Base-by-base conservation (phyloP, 2,329 filamentous ascomycete species). In the Penicillium sp. region DNA sequence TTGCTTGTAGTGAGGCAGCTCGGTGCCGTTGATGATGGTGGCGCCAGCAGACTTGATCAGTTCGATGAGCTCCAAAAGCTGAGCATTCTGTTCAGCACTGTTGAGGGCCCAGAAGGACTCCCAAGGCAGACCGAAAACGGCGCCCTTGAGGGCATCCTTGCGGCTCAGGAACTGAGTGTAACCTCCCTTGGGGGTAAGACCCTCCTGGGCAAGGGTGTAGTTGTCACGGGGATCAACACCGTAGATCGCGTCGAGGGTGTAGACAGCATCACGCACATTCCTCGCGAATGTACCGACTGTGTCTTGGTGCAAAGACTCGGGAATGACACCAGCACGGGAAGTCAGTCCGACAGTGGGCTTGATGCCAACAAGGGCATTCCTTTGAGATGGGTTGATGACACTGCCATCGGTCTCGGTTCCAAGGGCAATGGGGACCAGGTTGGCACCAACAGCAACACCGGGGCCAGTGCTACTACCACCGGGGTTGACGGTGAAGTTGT, bases 301-400 rank as follows among this genome's bases (percentile, higher is more conserved):
- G 63, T 92, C 89, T 62, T 88, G 85, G 62, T 88, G 83, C 52
- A 82, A 75, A 10, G 80, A 83, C 64, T 88, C 86, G 0, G 88
- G 89, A 32, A 92, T 80, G 27, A 87, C 80, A 16, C 78, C 83
- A 18, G 74, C 78, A 14, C 87, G 77, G 8, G 87, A 89, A 0
- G 87, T 90, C 47, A 90, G 70, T 0, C 88, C 88, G 5, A 91
- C 86, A 1, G 88, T 91, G 1, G 88, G 88, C 72, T 91, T 92
- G 68, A 92, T 82, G 3, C 88, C 88, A 1, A 91, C 87, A 2
- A 92, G 67, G 2, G 79, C 81, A 65, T 88, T 89, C 4, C 86
- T 77, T 67, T 87, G 82, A 1, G 88, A 87, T 0, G 89, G 89
- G 67, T 84, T 86, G 65, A 90, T 89, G 14, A 92, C 79, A 72